These are phyloP conservation scores for Kodamaea derodonti DNA, from an alignment of 1,139 yeast species.

Conservation along the genomic window DNA sequence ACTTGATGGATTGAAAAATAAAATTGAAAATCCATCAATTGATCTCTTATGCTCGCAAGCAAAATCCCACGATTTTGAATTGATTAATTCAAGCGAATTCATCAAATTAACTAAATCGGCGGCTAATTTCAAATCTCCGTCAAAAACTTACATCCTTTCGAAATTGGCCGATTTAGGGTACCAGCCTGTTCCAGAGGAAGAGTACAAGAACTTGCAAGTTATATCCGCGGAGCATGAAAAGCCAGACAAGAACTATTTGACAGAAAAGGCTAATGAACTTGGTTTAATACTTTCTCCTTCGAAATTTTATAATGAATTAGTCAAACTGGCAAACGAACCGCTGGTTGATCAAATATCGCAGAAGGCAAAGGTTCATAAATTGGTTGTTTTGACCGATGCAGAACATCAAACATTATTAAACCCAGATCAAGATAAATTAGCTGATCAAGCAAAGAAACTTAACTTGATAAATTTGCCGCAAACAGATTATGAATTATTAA, in stretches of 20 bases:
- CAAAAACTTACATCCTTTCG: slow-evolving; percentile 24
- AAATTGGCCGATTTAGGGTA: slow-evolving; percentile 22
- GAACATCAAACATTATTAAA: slow-evolving; percentile 2
- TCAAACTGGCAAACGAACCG: slow-evolving; percentile 23
- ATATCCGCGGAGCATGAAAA: slow-evolving; percentile 28
- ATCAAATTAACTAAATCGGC: slow-evolving; percentile 15
- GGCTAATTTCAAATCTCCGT: slow-evolving; percentile 19
- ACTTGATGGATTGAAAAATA: slow-evolving; percentile 14
- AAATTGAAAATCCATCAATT: slow-evolving; percentile 15
- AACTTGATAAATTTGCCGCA: slow-evolving; percentile 6
- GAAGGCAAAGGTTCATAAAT: slow-evolving; percentile 11
- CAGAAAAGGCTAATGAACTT: slow-evolving; percentile 23
- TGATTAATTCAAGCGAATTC: slow-evolving; percentile 18
- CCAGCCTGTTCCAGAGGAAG: slow-evolving; percentile 23
- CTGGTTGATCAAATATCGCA: slow-evolving; percentile 14
- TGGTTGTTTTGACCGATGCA: slow-evolving; percentile 2
- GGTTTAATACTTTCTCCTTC: slow-evolving; percentile 31
- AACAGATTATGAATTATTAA: slow-evolving; percentile 18
- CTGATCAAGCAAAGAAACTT: slow-evolving; percentile 1
- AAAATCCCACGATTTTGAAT: slow-evolving; percentile 13
- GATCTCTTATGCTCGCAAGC: slow-evolving; percentile 18
- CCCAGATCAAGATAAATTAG: slow-evolving; percentile 7
- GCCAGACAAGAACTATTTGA: slow-evolving; percentile 21
- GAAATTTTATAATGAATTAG: slow-evolving; percentile 27
- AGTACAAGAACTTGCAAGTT: slow-evolving; percentile 19